Evolutionary conservation across 1,139 yeast species (phyloP).

Genomic region (Zygosaccharomyces pseudobailii): DNA sequence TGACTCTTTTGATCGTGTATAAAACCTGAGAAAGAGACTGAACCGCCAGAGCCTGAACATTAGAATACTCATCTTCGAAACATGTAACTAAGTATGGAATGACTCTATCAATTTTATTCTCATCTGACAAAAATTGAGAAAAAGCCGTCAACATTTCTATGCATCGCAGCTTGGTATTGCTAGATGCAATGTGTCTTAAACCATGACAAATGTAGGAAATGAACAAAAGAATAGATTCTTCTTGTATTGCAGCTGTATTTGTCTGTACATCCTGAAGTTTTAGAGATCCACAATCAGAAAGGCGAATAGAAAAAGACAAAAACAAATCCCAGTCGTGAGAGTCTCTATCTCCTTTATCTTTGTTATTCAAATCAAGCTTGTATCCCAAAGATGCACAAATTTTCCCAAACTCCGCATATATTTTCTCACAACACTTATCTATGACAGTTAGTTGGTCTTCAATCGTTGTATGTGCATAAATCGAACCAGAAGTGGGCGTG

Average conservation of each 20-base stretch:
- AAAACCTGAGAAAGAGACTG: constrained; percentile 57
- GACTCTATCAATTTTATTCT: constrained; percentile 78
- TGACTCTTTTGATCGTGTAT: constrained; percentile 58
- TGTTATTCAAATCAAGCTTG: constrained; percentile 26
- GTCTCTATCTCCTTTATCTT: background rate
- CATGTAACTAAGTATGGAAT: constrained; percentile 68
- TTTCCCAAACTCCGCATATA: constrained; percentile 52
- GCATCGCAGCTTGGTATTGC: constrained; percentile 61
- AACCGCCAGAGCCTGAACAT: constrained; percentile 61
- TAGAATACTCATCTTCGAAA: constrained; percentile 47
- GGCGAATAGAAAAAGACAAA: constrained; percentile 4
- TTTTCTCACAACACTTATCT: constrained; percentile 55
- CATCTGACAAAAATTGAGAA: constrained; percentile 74
- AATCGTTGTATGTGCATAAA: constrained; percentile 21
- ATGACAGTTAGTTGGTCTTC: constrained; percentile 40
- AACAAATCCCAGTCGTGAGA: background rate
- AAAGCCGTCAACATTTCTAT: constrained; percentile 73
- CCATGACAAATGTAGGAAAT: constrained; percentile 62
- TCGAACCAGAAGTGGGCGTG: constrained; percentile 23
- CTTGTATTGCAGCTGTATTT: constrained; percentile 18
- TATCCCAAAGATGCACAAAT: constrained; percentile 47
- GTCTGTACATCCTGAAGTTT: constrained; percentile 5
- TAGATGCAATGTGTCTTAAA: constrained; percentile 58
- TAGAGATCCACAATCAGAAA: constrained; percentile 12
- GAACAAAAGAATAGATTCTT: constrained; percentile 57